Percentiles rank a stretch among this genome's conserved stretches.
Evolutionary conservation across 495 filamentous ascomycete genomes (phyloP).

Genomic region (Penicillium turbatum): DNA sequence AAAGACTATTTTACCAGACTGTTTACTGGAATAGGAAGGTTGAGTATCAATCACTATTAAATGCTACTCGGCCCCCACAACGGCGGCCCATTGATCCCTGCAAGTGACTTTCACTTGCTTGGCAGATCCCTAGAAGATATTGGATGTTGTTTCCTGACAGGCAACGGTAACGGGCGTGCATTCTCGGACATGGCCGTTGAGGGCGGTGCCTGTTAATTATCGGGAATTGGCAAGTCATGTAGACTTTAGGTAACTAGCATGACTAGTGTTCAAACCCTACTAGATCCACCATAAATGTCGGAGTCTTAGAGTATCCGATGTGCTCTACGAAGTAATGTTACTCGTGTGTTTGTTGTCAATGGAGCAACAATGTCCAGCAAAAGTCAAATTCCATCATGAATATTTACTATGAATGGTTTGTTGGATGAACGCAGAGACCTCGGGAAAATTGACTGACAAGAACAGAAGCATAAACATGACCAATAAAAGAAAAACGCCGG

Average conservation of each 20-base stretch:
- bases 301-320: neutral
- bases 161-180: slow-evolving; percentile 15
- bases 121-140: neutral
- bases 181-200: neutral
- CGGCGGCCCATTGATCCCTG: neutral
- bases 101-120: neutral
- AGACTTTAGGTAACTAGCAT: too few relatives aligned
- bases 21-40: slow-evolving; percentile 2
- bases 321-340: neutral
- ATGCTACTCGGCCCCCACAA: neutral
- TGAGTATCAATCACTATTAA: neutral
- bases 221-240: too few relatives aligned
- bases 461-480: neutral
- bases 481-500: slow-evolving; percentile 16
- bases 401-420: slow-evolving; percentile 2
- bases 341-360: neutral
- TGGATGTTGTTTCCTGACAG: neutral
- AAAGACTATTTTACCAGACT: neutral
- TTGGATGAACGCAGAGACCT: neutral
- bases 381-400: neutral
- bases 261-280: too few relatives aligned
- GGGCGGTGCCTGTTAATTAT: too few relatives aligned
- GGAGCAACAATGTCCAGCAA: neutral
- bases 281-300: neutral
- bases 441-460: neutral